Base-by-base conservation (phyloP, 129 eudicot genomes). In the Lactuca sativa region DNA sequence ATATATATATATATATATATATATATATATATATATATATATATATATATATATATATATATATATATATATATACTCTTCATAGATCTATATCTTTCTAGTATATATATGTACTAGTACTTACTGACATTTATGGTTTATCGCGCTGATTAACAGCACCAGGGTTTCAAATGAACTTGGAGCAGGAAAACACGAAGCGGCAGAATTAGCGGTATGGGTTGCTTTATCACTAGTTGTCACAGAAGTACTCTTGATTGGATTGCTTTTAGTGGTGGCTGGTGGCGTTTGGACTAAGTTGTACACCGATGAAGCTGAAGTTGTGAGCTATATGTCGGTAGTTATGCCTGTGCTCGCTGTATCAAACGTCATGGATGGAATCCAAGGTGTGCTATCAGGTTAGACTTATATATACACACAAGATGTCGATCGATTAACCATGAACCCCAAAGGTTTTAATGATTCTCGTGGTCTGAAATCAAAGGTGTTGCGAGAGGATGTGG, bases 401-500 rank as follows among this genome's bases (percentile, higher is more conserved):
- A 62, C n/a, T 48, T 58, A 1, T 12, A 31, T 41, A 7, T 54
- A 62, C 10, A 64, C 3, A 43, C 8, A 38, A 32, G 10, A 40
- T 38, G 37, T 44, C 5, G 12, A 14, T 53, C 11, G 17, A n/a
- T 73, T 10, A 63, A 59, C 55, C 30, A 21, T 73, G 30, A 25
- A 25, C 30, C 30, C 30, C 30, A 25, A 62, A 38, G n/a, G 25
- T 53, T 73, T 30, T 47, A 36, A 67, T 8, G 34, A n/a, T 32
- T 25, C 47, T 10, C 12, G 14, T 52, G 43, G 21, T 68, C 14
- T 3, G 4, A 57, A 7, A 30, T 16, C 43, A 49, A 49, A 85
- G 90, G 90, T 40, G 67, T 53, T 62, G 87, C 80, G 1, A 76
- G 85, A 82, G 91, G 91, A 69, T 86, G 91, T 67, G 91, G 85